Evolutionary conservation across 495 filamentous ascomycete species (phyloP).

Genomic region (Penicillium simplicissimum): DNA sequence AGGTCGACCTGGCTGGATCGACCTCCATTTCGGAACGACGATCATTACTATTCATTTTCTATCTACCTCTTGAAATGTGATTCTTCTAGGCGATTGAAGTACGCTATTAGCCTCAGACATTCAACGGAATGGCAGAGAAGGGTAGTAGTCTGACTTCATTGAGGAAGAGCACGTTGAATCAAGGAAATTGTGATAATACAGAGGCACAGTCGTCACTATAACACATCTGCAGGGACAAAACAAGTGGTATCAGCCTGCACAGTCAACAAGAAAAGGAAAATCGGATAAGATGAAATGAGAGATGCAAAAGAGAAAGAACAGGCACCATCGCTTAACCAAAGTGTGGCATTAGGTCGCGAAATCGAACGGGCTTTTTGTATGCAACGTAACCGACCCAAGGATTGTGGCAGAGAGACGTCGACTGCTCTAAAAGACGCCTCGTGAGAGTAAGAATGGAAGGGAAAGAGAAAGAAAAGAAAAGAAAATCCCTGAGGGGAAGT

Average conservation of each 20-base stretch:
- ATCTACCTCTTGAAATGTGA: neutral
- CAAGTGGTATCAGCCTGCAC: slow-evolving; percentile 46
- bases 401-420: slow-evolving; percentile 24
- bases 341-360: slow-evolving; percentile 22
- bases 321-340: slow-evolving; percentile 25
- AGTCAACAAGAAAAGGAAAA: slow-evolving; percentile 21
- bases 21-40: neutral
- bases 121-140: neutral
- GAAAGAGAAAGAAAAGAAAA: slow-evolving; percentile 5
- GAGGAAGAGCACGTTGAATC: slow-evolving; percentile 4
- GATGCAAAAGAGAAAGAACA: slow-evolving; percentile 14
- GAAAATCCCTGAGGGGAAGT: slow-evolving; percentile 15
- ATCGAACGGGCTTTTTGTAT: slow-evolving; percentile 33
- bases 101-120: neutral
- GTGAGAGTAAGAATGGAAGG: slow-evolving; percentile 10
- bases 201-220: slow-evolving; percentile 27
- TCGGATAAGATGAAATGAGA: slow-evolving; percentile 1
- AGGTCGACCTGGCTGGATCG: neutral
- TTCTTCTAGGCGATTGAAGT: neutral
- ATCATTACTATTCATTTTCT: neutral
- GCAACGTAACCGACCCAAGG: slow-evolving; percentile 30
- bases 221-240: slow-evolving; percentile 30
- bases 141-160: slow-evolving; percentile 18
- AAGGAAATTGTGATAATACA: slow-evolving; percentile 28
- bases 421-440: slow-evolving; percentile 35